phyloP scores from a whole-genome alignment of 164 flowering plant genomes.

The Echeveria elegans region DNA sequence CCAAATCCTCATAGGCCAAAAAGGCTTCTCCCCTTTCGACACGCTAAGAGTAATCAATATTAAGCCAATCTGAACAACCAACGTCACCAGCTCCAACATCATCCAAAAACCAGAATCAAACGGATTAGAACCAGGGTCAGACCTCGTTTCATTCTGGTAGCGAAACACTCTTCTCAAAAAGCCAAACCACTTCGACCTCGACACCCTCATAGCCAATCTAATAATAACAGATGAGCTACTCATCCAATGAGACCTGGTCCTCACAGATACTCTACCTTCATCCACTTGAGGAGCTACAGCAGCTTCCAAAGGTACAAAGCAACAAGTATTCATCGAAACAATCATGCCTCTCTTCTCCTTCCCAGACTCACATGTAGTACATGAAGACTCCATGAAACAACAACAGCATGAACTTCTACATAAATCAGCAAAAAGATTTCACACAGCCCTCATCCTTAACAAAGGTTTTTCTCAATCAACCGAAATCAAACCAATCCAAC shows the following conservation, averaged over 20 bases:
- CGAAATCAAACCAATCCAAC: too few species aligned
- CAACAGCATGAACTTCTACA: neutral
- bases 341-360: constrained; percentile 5
- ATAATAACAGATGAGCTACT: constrained; percentile 39
- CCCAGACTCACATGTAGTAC: neutral
- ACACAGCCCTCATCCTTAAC: neutral
- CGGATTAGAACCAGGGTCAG: constrained; percentile 80
- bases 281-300: too few species aligned
- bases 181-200: constrained; percentile 82
- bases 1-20: constrained; percentile 92
- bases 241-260: constrained; percentile 17
- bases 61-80: constrained; percentile 51
- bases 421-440: neutral
- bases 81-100: constrained; percentile 49
- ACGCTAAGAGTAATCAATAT: constrained; percentile 35
- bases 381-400: constrained; percentile 4
- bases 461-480: neutral
- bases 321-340: neutral
- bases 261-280: constrained; percentile 8
- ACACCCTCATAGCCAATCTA: constrained; percentile 62
- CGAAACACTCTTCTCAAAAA: constrained; percentile 84
- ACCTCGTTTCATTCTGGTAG: constrained; percentile 83
- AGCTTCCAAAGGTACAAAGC: neutral
- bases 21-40: constrained; percentile 62
- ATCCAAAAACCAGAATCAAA: constrained; percentile 77